Base-by-base conservation (phyloP, 805 yeast species). In the Ogataea angusta region DNA sequence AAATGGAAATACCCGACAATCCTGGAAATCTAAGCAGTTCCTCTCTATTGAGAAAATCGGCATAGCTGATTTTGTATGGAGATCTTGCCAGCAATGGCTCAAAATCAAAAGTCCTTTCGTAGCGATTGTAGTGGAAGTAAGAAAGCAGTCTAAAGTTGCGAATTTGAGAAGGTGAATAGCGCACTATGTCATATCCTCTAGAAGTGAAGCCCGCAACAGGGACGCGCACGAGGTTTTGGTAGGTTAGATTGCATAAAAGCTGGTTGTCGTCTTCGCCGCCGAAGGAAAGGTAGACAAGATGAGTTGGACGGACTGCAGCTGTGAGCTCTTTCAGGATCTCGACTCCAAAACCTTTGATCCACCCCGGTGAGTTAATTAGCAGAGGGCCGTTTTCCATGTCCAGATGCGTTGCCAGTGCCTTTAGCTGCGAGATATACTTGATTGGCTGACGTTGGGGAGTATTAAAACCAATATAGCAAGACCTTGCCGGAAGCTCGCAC, bases 311-410 rank as follows among this genome's bases (percentile, higher is more conserved):
- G 2, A 75, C 59, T 8, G 59, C 43, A 0, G 52, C 45, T 2
- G 80, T 66, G 2, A 84, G 62, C 19, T 69, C 64, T 12, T 62
- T 67, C n/a, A 85, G 66, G 7, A 89, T 62, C 34, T 78, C 82
- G 12, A 81, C 68, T 0, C 97, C 97, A 47, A 78, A 79, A 0
- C 96, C 97, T 60, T 85, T 85, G 22, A 88, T 75, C 96, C 96
- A 89, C 0, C 96, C 96, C 0, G 96, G 91, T 1, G 90, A 76
- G 53, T 89, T 89, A 4, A 90, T 70, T 1, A 89, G 59, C 3
- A 88, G 61, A 12, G 43, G 42, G 66, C 42, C 34, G 6, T 72
- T 15, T 39, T 66, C 49, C 35, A 53, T 53, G 53, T 57, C 38
- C 34, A 53, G 22, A 50, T 54, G 49, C 7, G 74, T 56, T 4